Evolutionary conservation across 345 rosid species (phyloP).

Genomic region (Sonneratia alba): DNA sequence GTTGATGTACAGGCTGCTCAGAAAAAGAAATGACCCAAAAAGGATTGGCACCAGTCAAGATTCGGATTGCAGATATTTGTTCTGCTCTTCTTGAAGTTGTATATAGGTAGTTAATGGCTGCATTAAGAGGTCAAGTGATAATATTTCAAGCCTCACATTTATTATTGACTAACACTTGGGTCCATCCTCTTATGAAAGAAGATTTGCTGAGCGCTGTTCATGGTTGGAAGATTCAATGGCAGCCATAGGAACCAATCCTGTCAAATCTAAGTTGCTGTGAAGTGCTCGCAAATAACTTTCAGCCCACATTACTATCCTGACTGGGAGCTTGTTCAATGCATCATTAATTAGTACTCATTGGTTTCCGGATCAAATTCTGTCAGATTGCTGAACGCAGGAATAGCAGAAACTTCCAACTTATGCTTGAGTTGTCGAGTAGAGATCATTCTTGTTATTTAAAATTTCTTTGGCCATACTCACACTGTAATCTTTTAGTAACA

Average conservation of each 20-base stretch:
- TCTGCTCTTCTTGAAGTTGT: not conserved
- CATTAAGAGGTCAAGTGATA: not conserved
- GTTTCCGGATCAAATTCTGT: not conserved
- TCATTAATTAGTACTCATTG: not conserved
- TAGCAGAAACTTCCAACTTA: not conserved
- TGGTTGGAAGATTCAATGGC: not conserved
- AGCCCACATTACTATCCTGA: not conserved
- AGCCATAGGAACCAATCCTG: not conserved
- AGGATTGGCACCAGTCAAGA: not conserved
- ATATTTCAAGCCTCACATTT: not conserved
- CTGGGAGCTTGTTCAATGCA: not conserved
- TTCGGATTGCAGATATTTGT: not conserved
- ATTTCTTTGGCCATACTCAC: not conserved
- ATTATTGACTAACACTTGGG: not conserved
- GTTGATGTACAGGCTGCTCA: constrained; percentile 18
- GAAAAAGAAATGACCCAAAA: constrained; percentile 12
- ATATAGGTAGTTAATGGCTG: not conserved
- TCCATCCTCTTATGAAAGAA: not conserved
- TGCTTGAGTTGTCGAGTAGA: not conserved
- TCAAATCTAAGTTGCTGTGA: not conserved
- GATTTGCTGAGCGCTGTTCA: not conserved
- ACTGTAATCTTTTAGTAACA: not conserved
- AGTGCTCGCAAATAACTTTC: not conserved
- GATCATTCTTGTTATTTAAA: not conserved
- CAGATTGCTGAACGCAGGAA: not conserved